A percentile compares a stretch with the other conserved stretches of the same genome.
These are phyloP conservation scores for Fusarium buharicum DNA, from an alignment of 2,329 filamentous ascomycete species.

Conservation along the genomic window DNA sequence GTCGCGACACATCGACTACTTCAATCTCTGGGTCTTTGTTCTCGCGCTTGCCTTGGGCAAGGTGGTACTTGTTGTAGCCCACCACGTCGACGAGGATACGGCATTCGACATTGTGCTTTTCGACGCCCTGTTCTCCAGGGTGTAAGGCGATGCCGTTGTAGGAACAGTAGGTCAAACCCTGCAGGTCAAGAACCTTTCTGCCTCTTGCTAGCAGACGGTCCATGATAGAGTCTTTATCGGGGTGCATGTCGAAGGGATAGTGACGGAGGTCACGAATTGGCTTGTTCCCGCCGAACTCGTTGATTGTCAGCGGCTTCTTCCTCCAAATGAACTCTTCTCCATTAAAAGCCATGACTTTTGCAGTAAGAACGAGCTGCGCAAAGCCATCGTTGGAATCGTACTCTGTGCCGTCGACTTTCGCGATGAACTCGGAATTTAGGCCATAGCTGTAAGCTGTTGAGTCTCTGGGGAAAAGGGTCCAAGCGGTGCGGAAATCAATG, in stretches of 20 bases:
- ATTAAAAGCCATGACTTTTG: constrained; percentile 53
- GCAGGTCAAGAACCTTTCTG: constrained; percentile 54
- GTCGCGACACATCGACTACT: constrained; percentile 32
- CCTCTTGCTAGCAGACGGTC: constrained; percentile 50
- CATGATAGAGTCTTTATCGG: constrained; percentile 46
- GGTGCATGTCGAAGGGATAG: constrained; percentile 52
- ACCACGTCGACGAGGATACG: constrained; percentile 54
- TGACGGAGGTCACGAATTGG: constrained; percentile 54
- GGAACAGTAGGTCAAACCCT: constrained; percentile 54
- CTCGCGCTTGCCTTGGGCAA: constrained; percentile 51
- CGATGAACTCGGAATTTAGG: constrained; percentile 55
- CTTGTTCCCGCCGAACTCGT: constrained; percentile 53
- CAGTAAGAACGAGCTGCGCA: constrained; percentile 43
- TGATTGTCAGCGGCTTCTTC: constrained; percentile 47
- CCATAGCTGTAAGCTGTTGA: constrained; percentile 54
- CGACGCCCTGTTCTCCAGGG: constrained; percentile 16
- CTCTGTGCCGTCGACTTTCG: constrained; percentile 51
- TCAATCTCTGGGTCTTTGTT: constrained; percentile 46
- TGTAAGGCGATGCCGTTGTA: constrained; percentile 56
- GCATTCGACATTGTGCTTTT: constrained; percentile 54
- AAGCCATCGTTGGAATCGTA: constrained; percentile 40
- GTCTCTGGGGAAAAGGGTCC: constrained; percentile 57
- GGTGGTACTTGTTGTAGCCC: constrained; percentile 57
- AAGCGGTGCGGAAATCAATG: constrained; percentile 55
- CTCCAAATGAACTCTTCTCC: constrained; percentile 56